phyloP scores from a whole-genome alignment of 345 rosid species.

The Melastoma malabathricum region DNA sequence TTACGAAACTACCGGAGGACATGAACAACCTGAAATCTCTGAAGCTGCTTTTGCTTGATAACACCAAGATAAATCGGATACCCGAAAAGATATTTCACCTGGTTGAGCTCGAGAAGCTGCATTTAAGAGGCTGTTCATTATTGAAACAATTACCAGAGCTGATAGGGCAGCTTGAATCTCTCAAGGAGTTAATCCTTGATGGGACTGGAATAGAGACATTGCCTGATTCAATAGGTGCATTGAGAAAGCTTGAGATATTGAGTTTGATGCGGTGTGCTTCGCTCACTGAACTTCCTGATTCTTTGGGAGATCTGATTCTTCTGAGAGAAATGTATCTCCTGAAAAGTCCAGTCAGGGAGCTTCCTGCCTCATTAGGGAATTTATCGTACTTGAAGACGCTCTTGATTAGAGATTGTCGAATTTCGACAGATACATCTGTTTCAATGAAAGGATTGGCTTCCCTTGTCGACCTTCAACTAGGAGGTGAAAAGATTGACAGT shows the following conservation, averaged over 20 bases:
- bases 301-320: slow-evolving; percentile 18
- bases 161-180: slow-evolving; percentile 23
- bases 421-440: slow-evolving; percentile 22
- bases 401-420: slow-evolving; percentile 12
- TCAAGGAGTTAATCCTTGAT: slow-evolving; percentile 27
- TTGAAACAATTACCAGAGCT: slow-evolving; percentile 18
- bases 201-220: slow-evolving; percentile 16
- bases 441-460: slow-evolving; percentile 28
- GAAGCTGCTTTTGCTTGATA: slow-evolving; percentile 25
- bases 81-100: slow-evolving; percentile 30
- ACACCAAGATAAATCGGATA: slow-evolving; percentile 25
- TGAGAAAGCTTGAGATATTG: slow-evolving; percentile 29
- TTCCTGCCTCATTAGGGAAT: slow-evolving; percentile 29
- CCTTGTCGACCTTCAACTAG: slow-evolving; percentile 15
- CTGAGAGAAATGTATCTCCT: slow-evolving; percentile 12
- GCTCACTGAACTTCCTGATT: slow-evolving; percentile 21
- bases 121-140: slow-evolving; percentile 14
- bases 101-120: slow-evolving; percentile 31
- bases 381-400: slow-evolving; percentile 20
- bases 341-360: slow-evolving; percentile 17
- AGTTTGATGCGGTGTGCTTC: slow-evolving; percentile 20
- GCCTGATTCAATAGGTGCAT: slow-evolving; percentile 22
- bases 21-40: slow-evolving; percentile 27
- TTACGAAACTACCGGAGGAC: slow-evolving; percentile 25
- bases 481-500: slow-evolving; percentile 15